Conservation (phyloP, 2,329 filamentous ascomycete genomes). For the Sarocladiaceae sp. region DNA sequence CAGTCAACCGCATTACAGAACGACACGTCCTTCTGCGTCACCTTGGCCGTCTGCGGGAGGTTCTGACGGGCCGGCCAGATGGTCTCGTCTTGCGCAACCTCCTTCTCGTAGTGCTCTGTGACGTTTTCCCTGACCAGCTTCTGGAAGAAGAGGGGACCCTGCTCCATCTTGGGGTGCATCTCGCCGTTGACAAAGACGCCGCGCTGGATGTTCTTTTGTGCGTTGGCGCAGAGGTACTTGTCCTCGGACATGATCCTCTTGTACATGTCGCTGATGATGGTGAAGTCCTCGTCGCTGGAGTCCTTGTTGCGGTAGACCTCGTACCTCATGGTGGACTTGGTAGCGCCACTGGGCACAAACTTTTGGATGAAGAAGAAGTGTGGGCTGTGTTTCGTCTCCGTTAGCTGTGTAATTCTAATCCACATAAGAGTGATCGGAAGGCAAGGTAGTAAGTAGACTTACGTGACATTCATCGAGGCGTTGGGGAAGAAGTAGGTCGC, state of each 20-base stretch:
- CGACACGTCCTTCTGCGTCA: conserved; percentile 20
- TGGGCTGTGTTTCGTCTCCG: conserved; percentile 2
- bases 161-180: conserved; percentile 45
- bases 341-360: conserved; percentile 3
- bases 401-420: background rate
- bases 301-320: conserved; percentile 45
- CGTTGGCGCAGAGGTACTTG: conserved; percentile 41
- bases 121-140: conserved; percentile 19
- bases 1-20: conserved; percentile 31
- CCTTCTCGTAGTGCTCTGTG: conserved; percentile 19
- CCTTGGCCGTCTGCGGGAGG: conserved; percentile 12
- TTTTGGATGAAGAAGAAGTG: conserved; percentile 13
- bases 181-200: conserved; percentile 46
- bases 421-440: background rate
- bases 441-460: background rate
- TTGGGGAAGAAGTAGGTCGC: conserved; percentile 46
- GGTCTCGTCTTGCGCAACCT: conserved; percentile 18
- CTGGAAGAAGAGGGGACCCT: conserved; percentile 42
- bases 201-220: conserved; percentile 43
- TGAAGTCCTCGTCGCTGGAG: conserved; percentile 39
- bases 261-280: conserved; percentile 40
- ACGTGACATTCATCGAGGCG: conserved; percentile 25
- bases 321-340: conserved; percentile 10
- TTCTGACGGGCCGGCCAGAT: conserved; percentile 23
- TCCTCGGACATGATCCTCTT: conserved; percentile 46